A percentile compares a stretch with the other conserved stretches of the same genome.
Conservation (phyloP, 1,284 basidiomycete genomes). For the Porodaedalea pini region DNA sequence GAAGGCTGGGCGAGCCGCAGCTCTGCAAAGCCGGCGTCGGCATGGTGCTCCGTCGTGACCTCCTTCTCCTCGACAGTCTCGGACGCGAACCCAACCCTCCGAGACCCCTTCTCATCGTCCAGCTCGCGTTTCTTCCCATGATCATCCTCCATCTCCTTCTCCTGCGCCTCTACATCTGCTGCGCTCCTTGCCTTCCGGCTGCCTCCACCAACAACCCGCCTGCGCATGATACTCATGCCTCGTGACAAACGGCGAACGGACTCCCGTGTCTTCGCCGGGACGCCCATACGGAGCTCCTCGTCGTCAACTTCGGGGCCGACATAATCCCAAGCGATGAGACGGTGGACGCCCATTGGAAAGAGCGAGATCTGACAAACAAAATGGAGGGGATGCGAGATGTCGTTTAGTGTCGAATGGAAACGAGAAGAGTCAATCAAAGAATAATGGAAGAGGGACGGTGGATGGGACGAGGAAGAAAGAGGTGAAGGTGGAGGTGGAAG, state of each 20-base stretch:
- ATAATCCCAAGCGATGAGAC: conserved; percentile 55
- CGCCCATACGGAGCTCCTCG: conserved; percentile 41
- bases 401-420: no score
- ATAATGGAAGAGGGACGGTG: neutral
- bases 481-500: conserved; percentile 8
- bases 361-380: conserved; percentile 46
- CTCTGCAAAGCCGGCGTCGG: no score
- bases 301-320: conserved; percentile 58
- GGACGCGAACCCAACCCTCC: neutral
- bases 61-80: neutral
- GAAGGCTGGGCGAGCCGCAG: neutral
- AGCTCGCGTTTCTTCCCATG: neutral
- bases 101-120: neutral
- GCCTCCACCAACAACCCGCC: neutral
- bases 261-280: conserved; percentile 19
- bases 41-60: neutral
- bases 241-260: conserved; percentile 6
- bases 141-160: neutral
- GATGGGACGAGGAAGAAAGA: neutral
- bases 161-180: no score
- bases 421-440: no score
- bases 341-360: conserved; percentile 56
- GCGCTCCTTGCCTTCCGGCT: no score
- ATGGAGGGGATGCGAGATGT: no score
- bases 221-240: neutral